phyloP scores from a whole-genome alignment of 345 rosid genomes.

The Hibiscus tridactylites region DNA sequence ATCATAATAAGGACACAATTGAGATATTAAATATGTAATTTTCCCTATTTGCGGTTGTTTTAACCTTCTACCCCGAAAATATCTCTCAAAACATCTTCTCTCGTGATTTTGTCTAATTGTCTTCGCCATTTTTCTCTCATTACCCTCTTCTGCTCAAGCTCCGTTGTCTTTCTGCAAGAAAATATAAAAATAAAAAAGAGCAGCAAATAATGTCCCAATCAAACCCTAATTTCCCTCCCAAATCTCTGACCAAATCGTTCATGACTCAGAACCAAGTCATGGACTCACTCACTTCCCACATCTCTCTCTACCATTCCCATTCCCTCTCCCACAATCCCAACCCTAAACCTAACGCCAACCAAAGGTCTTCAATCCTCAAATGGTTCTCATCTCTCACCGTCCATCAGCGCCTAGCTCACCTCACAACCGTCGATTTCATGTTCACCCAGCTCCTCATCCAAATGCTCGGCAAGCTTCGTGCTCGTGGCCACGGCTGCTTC shows the following conservation, averaged over 20 bases:
- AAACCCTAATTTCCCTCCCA: slow-evolving; percentile 15
- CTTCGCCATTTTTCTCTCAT: slow-evolving; percentile 2
- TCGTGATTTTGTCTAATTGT: not conserved
- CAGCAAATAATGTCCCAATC: slow-evolving; percentile 23
- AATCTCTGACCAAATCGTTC: slow-evolving; percentile 21
- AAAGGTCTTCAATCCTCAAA: slow-evolving; percentile 61
- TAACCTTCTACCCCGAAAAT: not conserved
- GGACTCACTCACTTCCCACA: slow-evolving; percentile 81
- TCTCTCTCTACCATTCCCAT: slow-evolving; percentile 69
- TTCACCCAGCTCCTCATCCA: slow-evolving; percentile 59
- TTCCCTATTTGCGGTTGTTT: not conserved
- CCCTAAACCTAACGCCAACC: slow-evolving; percentile 23
- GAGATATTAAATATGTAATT: too few species aligned
- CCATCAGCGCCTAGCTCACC: slow-evolving; percentile 71
- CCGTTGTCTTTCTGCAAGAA: not conserved
- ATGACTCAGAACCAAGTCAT: slow-evolving; percentile 53
- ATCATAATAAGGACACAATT: too few species aligned
- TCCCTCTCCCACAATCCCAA: slow-evolving; percentile 22
- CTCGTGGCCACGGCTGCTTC: slow-evolving; percentile 63
- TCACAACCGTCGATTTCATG: slow-evolving; percentile 54
- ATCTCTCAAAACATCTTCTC: not conserved
- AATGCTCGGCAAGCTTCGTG: slow-evolving; percentile 58
- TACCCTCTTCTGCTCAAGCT: not conserved
- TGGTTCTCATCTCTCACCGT: slow-evolving; percentile 79
- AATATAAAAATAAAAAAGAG: not conserved